phyloP scores from a whole-genome alignment of 345 rosid species.

The Camelina hispida region DNA sequence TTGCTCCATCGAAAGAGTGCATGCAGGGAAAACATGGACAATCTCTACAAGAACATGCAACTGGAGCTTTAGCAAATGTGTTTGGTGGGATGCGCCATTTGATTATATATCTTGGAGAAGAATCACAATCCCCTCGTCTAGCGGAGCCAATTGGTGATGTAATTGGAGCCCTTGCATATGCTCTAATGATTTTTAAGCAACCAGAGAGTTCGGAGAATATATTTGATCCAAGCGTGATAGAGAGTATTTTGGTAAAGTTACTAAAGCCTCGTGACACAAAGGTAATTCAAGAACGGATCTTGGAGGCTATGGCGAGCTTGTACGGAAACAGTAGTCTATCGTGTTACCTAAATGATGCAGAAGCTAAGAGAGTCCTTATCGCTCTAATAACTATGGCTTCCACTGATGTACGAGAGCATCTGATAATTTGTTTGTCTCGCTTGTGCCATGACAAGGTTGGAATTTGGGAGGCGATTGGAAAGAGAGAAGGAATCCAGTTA shows the following conservation, averaged over 20 bases:
- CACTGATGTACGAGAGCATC: slow-evolving; percentile 66
- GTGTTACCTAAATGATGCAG: slow-evolving; percentile 61
- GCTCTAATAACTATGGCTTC: slow-evolving; percentile 80
- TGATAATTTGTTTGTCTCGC: slow-evolving; percentile 62
- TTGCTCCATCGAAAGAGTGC: slow-evolving; percentile 90
- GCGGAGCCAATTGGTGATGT: slow-evolving; percentile 77
- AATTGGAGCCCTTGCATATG: slow-evolving; percentile 83
- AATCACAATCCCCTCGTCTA: slow-evolving; percentile 68
- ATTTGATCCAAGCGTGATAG: slow-evolving; percentile 51
- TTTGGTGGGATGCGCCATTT: slow-evolving; percentile 75
- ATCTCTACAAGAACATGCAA: slow-evolving; percentile 79
- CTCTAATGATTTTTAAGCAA: slow-evolving; percentile 68
- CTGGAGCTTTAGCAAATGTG: slow-evolving; percentile 79
- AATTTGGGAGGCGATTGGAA: slow-evolving; percentile 82
- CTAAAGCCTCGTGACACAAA: slow-evolving; percentile 71
- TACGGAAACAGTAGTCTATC: slow-evolving; percentile 71
- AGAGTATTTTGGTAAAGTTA: slow-evolving; percentile 59
- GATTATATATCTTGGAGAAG: slow-evolving; percentile 68
- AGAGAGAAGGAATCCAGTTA: slow-evolving; percentile 84
- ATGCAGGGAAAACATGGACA: slow-evolving; percentile 78
- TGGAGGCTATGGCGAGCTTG: slow-evolving; percentile 93
- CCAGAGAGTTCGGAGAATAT: slow-evolving; percentile 35
- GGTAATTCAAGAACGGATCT: slow-evolving; percentile 76
- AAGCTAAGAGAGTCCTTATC: slow-evolving; percentile 80
- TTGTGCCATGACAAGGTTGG: slow-evolving; percentile 59